Conservation (phyloP, 768 basidiomycete genomes). For the Boletus bicolor region DNA sequence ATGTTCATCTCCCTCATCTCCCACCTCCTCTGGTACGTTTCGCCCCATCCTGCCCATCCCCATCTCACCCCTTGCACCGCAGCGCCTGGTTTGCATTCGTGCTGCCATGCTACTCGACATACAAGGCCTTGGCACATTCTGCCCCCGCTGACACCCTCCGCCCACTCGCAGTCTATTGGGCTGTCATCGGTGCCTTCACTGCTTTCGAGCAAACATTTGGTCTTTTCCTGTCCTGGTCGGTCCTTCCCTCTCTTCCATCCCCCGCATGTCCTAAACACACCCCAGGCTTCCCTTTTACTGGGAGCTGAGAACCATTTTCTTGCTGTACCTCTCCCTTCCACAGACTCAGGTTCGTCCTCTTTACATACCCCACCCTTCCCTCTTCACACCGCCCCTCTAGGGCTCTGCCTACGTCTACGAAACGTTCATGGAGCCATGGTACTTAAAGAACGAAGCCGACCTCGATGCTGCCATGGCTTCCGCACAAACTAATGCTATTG, state of each 20-base stretch:
- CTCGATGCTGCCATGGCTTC: constrained; percentile 58
- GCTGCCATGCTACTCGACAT: constrained; percentile 61
- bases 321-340: constrained; percentile 66
- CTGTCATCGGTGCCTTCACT: constrained; percentile 55
- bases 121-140: constrained; percentile 59
- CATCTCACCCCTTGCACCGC: not conserved
- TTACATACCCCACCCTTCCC: not conserved
- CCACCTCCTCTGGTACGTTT: constrained; percentile 44
- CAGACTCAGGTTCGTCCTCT: constrained; percentile 55
- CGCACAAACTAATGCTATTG: constrained; percentile 49
- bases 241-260: not conserved
- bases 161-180: constrained; percentile 62
- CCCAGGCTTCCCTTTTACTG: constrained; percentile 76
- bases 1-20: constrained; percentile 53
- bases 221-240: constrained; percentile 65
- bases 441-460: constrained; percentile 52
- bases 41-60: not conserved
- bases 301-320: constrained; percentile 65
- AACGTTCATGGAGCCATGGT: constrained; percentile 59
- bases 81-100: constrained; percentile 74
- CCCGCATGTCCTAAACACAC: constrained; percentile 10
- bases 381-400: constrained; percentile 34
- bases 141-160: constrained; percentile 54
- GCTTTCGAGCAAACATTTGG: constrained; percentile 63
- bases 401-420: constrained; percentile 67